Base-by-base conservation (phyloP, 805 yeast genomes). In the Cyberlindnera amylophila region DNA sequence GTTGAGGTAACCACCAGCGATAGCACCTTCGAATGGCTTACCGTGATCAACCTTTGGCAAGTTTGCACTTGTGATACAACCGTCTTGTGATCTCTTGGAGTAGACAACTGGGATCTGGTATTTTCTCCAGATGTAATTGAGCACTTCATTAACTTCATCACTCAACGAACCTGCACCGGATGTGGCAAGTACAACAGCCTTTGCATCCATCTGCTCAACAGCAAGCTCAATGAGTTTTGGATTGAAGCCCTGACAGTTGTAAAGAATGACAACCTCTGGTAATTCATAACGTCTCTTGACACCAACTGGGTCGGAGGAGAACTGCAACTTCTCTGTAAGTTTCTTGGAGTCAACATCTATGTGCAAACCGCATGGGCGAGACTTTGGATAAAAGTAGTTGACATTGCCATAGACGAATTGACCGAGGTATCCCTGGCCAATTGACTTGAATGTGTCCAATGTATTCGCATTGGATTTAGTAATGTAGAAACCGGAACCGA, bases 141-240 rank as follows among this genome's bases (percentile, higher is more conserved):
- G 55, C n/a, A 62, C 60, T 33, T 66, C 65, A 47, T 75, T 76
- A 2, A 81, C 75, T 13, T 56, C 62, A 4, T 71, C 74, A 19
- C 78, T 69, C 61, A 81, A 59, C 2, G 84, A 77, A 1, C 88
- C 88, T 1, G 87, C 85, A 29, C 88, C 88, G 72, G 81, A 75
- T 2, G 85, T 77, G 0, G 87, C 88, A 38, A 81, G 63, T 1
- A 82, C 79, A 13, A 82, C 55, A 6, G 86, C 88, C 33, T 69
- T 67, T 19, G 71, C 70, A 19, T 61, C 61, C 51, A 74, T 54
- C 15, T 70, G 66, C 24, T 69, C 69, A 8, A 74, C 67, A 0
- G 75, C 70, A 13, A 77, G 48, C 26, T 69, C 69, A 4, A 81
- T 65, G 13, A 81, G 45, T 36, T 65, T 65, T 27, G 74, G 65